Conservation (phyloP, 2,329 filamentous ascomycete genomes). For the Plectosphaerella sp. region DNA sequence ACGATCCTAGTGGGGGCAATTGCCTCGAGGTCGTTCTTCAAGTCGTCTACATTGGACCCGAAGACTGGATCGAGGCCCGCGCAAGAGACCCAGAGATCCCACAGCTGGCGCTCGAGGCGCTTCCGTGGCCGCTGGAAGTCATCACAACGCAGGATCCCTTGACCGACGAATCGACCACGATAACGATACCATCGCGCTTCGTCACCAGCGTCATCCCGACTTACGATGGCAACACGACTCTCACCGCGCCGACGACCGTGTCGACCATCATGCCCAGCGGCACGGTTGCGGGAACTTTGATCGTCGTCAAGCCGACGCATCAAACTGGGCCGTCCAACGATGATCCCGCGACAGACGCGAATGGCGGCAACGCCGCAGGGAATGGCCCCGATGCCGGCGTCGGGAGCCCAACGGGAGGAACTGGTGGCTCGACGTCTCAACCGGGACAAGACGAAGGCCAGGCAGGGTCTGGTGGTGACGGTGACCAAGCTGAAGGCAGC, state of each 20-base stretch:
- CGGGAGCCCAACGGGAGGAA: too few species aligned
- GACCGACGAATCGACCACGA: not conserved
- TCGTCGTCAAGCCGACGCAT: constrained; percentile 2
- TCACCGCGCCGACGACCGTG: constrained; percentile 2
- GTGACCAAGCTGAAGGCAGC: too few species aligned
- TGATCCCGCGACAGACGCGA: too few species aligned
- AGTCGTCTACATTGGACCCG: not conserved
- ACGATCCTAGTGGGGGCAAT: not conserved
- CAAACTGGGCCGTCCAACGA: too few species aligned
- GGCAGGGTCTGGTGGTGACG: too few species aligned
- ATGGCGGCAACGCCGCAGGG: too few species aligned
- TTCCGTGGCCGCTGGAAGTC: too few species aligned
- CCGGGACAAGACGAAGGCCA: too few species aligned
- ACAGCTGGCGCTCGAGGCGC: too few species aligned
- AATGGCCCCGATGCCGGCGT: too few species aligned
- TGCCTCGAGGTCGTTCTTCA: not conserved
- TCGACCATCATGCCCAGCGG: constrained; percentile 5
- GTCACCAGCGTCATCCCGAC: not conserved
- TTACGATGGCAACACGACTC: constrained; percentile 2
- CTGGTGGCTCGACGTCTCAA: too few species aligned
- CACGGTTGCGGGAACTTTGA: constrained; percentile 4
- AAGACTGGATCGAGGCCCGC: not conserved
- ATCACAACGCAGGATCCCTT: too few species aligned
- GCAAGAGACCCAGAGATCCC: not conserved
- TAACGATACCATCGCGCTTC: not conserved